Evolutionary conservation across 1,284 basidiomycete species (phyloP), one percentile per base, ranked within the genome.

Genomic region (Vanrija humicola): DNA sequence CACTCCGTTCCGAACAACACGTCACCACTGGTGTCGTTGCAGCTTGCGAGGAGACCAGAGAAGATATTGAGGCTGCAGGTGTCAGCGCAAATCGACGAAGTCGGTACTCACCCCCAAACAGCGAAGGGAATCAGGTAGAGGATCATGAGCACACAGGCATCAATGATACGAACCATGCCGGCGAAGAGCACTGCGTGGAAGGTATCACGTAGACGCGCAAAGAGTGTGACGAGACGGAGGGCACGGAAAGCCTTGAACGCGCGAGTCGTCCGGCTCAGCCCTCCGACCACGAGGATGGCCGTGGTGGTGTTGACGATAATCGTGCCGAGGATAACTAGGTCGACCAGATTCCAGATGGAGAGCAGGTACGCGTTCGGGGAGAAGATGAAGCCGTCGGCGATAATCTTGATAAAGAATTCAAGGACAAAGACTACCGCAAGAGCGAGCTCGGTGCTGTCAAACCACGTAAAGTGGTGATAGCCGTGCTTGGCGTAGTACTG

Each of bases 111-210:
- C 72, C 93, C 95, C 94, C 95, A 98, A 1, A 97, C 87, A 5
- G 95, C 94, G 69, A 93, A 98, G 0, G 95, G 95, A 62, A 98
- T 90, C 82, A 98, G 87, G 78, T 98, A 93, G 48, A 98, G 81
- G 50, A 96, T 84, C 46, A 94, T 91, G n/a, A 98, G 84, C 50
- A 97, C 76, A 0, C 88, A 90, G 0, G 95, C 95, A 65, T 97
- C 92, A 52, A 96, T 64, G 59, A 98, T 94, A 65, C 90, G 86
- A 18, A 83, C 76, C 2, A 87, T 87, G 5, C 94, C 95, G 3
- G 89, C 89, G 55, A 97, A 87, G 69, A 97, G 86, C 50, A 97
- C 81, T n/a, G 86, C 86, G 69, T 95, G 86, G 74, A 98, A 94
- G 0, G 94, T 95, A 52, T 85, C 84, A 5, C 95, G 84, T 84